Base-by-base conservation (phyloP, 2,329 filamentous ascomycete genomes). In the Pestalotiopsis sp. region DNA sequence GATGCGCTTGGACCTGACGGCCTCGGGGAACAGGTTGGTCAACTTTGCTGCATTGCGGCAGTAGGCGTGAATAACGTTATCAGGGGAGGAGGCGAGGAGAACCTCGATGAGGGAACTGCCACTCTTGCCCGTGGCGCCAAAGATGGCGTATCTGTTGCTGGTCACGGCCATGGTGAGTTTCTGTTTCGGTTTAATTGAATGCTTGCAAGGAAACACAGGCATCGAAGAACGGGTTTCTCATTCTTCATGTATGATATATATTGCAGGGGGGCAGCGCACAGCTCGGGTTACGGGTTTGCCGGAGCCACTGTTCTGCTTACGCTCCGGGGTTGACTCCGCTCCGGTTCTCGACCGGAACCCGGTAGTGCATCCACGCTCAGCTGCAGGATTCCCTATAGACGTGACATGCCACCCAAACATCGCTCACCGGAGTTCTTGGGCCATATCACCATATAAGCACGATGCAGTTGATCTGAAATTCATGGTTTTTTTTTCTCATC, bases 11-110 rank as follows among this genome's bases (percentile, higher is more conserved):
- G 72, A 77, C 3, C 76, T 71, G 2, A 39, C 68, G 5, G 79
- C 60, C 13, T 75, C 71, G 3, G 83, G 82, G 2, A 80, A 17
- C 5, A 79, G 67, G 0, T 64, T 67, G 6, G 72, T 14, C 3
- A 85, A 77, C 69, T 84, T 85, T 14, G 74, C 36, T 14, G 72
- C 71, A 71, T 79, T 79, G 69, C 83, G 83, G 68, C 81, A 83
- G 73, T 82, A 85, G 39, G 80, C 82, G 67, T 82, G 72, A 69
- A 86, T 75, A 3, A 70, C 69, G 38, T 67, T 72, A 7, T 77
- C 49, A 0, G 77, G 74, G 12, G 58, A 38, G 1, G 65, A 61
- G 14, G 74, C 65, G 5, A 84, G 77, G 3, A 86, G 76, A 41
- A 74, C 75, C 23, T 80, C 61, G 39, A 85, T 76, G 36, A 85